phyloP scores from a whole-genome alignment of 164 flowering plant species.

The Stephania yunnanensis region DNA sequence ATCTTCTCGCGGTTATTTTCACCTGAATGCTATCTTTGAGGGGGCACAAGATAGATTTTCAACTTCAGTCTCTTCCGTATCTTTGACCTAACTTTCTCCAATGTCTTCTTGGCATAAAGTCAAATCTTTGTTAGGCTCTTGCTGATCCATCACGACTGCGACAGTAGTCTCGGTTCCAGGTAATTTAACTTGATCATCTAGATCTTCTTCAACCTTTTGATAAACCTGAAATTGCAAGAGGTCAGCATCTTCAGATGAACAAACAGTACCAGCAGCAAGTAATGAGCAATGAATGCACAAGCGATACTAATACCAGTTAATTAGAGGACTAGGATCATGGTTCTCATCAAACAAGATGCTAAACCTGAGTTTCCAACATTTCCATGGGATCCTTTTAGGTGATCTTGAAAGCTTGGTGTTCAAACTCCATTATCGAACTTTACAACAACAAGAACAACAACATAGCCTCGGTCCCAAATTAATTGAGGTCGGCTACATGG shows the following conservation, averaged over 20 bases:
- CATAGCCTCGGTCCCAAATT: too few relatives aligned
- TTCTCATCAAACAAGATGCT: background rate
- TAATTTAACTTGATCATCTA: conserved; percentile 16
- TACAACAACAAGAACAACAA: too few relatives aligned
- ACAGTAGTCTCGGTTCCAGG: background rate
- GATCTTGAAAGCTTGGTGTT: background rate
- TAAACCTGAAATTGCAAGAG: conserved; percentile 35
- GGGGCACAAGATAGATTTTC: background rate
- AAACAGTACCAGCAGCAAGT: too few relatives aligned
- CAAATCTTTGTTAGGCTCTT: conserved; percentile 18
- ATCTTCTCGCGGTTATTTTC: background rate
- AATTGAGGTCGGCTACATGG: too few relatives aligned
- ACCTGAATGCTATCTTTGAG: background rate
- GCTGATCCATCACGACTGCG: conserved; percentile 8
- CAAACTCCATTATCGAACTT: background rate
- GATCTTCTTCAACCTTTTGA: conserved; percentile 44
- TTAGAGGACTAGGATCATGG: background rate
- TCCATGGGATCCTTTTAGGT: background rate
- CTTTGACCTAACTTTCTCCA: background rate
- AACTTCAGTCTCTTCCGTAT: background rate
- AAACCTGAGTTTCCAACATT: background rate
- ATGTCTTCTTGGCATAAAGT: conserved; percentile 9
- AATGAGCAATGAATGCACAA: too few relatives aligned
- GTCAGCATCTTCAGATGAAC: background rate
- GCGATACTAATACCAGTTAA: too few relatives aligned